Evolutionary conservation across 1,284 basidiomycete genomes (phyloP).

Genomic region (Cryptococcus floricola): DNA sequence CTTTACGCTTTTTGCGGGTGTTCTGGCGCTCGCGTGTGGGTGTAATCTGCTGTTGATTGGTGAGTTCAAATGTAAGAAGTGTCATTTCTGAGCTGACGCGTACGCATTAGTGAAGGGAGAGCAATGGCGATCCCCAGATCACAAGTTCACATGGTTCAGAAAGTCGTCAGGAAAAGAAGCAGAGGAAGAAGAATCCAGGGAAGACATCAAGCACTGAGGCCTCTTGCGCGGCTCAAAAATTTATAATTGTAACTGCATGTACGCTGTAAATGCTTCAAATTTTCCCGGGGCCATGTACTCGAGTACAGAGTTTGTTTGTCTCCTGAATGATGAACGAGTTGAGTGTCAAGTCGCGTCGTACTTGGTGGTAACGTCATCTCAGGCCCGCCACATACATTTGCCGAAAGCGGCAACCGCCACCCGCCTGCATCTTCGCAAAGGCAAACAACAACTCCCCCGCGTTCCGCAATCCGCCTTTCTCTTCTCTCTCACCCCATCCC

Average conservation of each 20-base stretch:
- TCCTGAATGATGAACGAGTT: too few species aligned
- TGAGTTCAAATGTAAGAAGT: not conserved
- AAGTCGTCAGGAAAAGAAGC: constrained; percentile 1
- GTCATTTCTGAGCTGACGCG: not conserved
- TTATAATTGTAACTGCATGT: too few species aligned
- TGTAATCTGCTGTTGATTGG: constrained; percentile 9
- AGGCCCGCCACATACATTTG: too few species aligned
- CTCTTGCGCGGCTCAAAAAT: too few species aligned
- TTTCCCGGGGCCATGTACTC: too few species aligned
- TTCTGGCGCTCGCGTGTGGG: constrained; percentile 53
- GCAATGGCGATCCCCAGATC: constrained; percentile 18
- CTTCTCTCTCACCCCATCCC: not conserved
- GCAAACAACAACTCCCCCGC: not conserved
- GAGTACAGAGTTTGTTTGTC: too few species aligned
- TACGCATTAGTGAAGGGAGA: constrained; percentile 20
- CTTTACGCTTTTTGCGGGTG: constrained; percentile 66
- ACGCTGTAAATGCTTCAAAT: too few species aligned
- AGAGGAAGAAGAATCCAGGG: not conserved
- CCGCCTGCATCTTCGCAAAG: not conserved
- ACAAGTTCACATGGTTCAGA: constrained; percentile 15
- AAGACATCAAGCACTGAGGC: too few species aligned
- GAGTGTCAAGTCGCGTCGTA: too few species aligned
- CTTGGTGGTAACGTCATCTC: too few species aligned
- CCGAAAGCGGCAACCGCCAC: not conserved
- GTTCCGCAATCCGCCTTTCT: not conserved